phyloP scores from a whole-genome alignment of 2,329 filamentous ascomycete genomes.

The Colletotrichum lindemuthianum region DNA sequence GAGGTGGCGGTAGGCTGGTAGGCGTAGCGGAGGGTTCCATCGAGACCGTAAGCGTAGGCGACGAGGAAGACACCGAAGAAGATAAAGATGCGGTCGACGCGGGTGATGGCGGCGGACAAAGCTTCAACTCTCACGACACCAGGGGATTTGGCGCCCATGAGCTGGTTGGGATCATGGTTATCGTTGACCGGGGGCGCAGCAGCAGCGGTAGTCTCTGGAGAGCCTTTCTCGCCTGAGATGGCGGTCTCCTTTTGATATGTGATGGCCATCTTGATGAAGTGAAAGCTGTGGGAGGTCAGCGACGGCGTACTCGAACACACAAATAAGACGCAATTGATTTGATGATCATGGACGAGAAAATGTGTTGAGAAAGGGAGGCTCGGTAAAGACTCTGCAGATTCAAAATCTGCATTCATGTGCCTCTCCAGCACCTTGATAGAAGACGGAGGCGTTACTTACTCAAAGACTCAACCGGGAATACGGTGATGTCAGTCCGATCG shows the following conservation, averaged over 20 bases:
- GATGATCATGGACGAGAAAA: too few species aligned
- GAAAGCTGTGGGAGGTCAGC: not conserved
- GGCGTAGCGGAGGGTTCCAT: slow-evolving; percentile 64
- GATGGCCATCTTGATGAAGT: slow-evolving; percentile 10
- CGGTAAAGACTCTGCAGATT: too few species aligned
- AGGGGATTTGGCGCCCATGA: slow-evolving; percentile 49
- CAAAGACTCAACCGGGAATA: not conserved
- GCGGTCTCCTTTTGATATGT: slow-evolving; percentile 17
- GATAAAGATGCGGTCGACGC: slow-evolving; percentile 63
- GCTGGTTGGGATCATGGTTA: slow-evolving; percentile 31
- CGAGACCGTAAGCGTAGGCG: slow-evolving; percentile 71
- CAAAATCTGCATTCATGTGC: too few species aligned
- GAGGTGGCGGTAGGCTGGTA: slow-evolving; percentile 67
- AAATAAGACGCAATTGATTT: too few species aligned
- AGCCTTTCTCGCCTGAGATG: not conserved
- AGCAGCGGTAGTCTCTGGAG: not conserved
- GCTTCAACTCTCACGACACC: slow-evolving; percentile 71
- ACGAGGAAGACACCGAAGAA: slow-evolving; percentile 71
- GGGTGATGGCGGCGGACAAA: slow-evolving; percentile 61
- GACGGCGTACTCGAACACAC: too few species aligned
- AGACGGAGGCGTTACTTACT: not conserved
- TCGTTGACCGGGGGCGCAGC: slow-evolving; percentile 1
- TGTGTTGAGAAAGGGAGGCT: too few species aligned
- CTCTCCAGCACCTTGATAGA: not conserved
- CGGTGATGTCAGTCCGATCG: not conserved